These are phyloP conservation scores for Podaxis sp. DNA, from an alignment of 768 basidiomycete species.

Conservation along the genomic window DNA sequence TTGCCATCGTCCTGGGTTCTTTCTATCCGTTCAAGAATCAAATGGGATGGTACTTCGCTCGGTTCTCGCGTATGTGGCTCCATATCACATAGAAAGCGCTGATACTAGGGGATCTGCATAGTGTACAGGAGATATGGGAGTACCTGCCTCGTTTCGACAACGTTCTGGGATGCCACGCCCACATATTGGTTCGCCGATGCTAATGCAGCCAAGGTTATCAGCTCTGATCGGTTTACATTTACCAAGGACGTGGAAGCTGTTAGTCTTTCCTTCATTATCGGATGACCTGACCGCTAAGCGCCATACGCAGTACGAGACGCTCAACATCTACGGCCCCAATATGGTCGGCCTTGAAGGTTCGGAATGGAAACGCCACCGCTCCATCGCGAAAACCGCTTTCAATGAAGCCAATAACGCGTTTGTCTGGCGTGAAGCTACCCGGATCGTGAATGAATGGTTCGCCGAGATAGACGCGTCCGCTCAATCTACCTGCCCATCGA, in stretches of 20 bases:
- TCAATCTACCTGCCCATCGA: background rate
- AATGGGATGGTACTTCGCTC: slow-evolving; percentile 27
- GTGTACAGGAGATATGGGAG: slow-evolving; percentile 35
- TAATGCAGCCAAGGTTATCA: slow-evolving; percentile 34
- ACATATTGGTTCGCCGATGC: slow-evolving; percentile 40
- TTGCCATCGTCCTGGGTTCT: slow-evolving; percentile 21
- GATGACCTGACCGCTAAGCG: background rate
- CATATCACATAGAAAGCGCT: background rate
- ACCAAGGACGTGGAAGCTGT: slow-evolving; percentile 35
- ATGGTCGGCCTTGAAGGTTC: slow-evolving; percentile 36
- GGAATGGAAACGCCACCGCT: slow-evolving; percentile 45
- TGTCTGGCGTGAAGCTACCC: slow-evolving; percentile 43
- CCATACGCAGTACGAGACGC: slow-evolving; percentile 28
- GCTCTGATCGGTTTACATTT: slow-evolving; percentile 29
- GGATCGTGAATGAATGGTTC: slow-evolving; percentile 39
- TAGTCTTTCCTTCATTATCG: slow-evolving; percentile 9
- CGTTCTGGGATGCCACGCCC: slow-evolving; percentile 23
- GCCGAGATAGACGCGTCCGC: slow-evolving; percentile 24
- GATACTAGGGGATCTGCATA: slow-evolving; percentile 13
- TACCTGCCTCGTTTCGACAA: slow-evolving; percentile 33
- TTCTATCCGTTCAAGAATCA: slow-evolving; percentile 31
- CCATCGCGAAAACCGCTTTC: slow-evolving; percentile 43
- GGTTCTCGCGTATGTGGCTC: slow-evolving; percentile 30
- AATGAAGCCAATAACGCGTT: slow-evolving; percentile 46
- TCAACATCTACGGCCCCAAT: slow-evolving; percentile 45